phyloP scores from a whole-genome alignment of 1,284 basidiomycete genomes.

The Neonothopanus nambi region DNA sequence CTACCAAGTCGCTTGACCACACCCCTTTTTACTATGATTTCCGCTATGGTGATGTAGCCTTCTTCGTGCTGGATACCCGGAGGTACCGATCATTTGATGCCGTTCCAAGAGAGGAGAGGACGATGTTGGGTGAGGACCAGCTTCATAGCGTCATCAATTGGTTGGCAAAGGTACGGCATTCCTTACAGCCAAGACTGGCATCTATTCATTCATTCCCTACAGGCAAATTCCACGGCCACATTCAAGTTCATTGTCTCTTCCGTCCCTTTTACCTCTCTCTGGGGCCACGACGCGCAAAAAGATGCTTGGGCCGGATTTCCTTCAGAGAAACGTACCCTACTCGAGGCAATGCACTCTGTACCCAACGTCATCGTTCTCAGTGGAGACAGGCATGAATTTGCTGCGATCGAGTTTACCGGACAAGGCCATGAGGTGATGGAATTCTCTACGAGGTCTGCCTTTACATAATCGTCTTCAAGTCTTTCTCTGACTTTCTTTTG shows the following conservation, averaged over 20 bases:
- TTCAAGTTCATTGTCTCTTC: conserved; percentile 84
- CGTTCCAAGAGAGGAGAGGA: conserved; percentile 45
- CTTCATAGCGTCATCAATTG: conserved; percentile 65
- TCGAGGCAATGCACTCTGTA: conserved; percentile 62
- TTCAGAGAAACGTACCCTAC: conserved; percentile 59
- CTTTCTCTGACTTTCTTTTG: not conserved
- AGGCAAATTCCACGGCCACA: conserved; percentile 74
- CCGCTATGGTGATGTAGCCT: conserved; percentile 68
- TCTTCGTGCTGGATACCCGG: conserved; percentile 81
- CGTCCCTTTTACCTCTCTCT: conserved; percentile 79
- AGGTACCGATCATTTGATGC: conserved; percentile 56
- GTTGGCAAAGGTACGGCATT: conserved; percentile 51
- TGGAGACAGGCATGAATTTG: conserved; percentile 82
- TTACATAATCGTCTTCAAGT: not conserved
- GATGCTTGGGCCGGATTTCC: conserved; percentile 78
- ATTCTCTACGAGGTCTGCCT: conserved; percentile 37
- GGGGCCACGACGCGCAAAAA: conserved; percentile 65
- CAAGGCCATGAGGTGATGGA: conserved; percentile 39
- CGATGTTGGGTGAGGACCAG: conserved; percentile 77
- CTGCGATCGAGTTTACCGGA: conserved; percentile 62
- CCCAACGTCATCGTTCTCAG: conserved; percentile 73
- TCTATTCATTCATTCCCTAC: not conserved
- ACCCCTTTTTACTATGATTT: conserved; percentile 61
- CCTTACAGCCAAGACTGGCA: not conserved
- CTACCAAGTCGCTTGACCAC: conserved; percentile 33